These are phyloP conservation scores for Pseudogymnoascus sp. DNA, from an alignment of 2,329 filamentous ascomycete genomes.

Conservation along the genomic window DNA sequence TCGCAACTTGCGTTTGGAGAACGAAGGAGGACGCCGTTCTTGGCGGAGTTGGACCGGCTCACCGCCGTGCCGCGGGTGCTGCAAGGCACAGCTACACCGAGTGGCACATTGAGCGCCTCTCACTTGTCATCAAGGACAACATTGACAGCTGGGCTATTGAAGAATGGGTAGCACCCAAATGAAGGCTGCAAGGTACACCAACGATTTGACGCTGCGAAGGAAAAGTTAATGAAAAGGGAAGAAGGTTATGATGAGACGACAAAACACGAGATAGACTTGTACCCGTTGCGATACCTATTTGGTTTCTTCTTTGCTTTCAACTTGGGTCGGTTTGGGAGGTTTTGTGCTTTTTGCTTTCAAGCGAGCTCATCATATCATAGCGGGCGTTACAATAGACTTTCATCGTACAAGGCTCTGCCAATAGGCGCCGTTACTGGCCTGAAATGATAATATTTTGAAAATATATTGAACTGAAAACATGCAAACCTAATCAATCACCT, in stretches of 20 bases:
- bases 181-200: not conserved
- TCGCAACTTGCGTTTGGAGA: conserved; percentile 72
- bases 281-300: not conserved
- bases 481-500: not conserved
- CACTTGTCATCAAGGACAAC: conserved; percentile 60
- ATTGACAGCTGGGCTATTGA: conserved; percentile 56
- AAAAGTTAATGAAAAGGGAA: not conserved
- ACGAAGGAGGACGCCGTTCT: conserved; percentile 51
- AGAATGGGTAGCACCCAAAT: conserved; percentile 40
- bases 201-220: not conserved
- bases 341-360: conserved; percentile 3
- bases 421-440: not conserved
- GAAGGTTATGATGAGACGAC: not conserved
- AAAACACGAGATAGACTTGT: conserved; percentile 6
- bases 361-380: conserved; percentile 6
- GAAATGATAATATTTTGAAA: not conserved
- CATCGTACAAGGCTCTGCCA: not conserved
- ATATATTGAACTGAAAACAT: not conserved
- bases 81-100: conserved; percentile 55
- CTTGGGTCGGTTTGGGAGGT: not conserved
- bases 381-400: conserved; percentile 4
- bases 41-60: conserved; percentile 53
- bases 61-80: conserved; percentile 58
- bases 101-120: conserved; percentile 65
- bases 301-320: conserved; percentile 4